These are phyloP conservation scores for grape (Vitis vinifera) DNA, from an alignment of 164 flowering plant genomes.

Conservation along the genomic window ASM3070453v1 NC_081816.1:7270501-7271000, in stretches of 20 bases:
- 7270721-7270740: conserved; percentile 96
- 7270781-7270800: conserved; percentile 69
- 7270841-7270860: neutral
- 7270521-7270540: too few relatives aligned
- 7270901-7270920: too few relatives aligned
- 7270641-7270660: neutral
- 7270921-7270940: too few relatives aligned
- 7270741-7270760: conserved; percentile 75
- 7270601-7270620: neutral
- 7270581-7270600: too few relatives aligned
- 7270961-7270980: too few relatives aligned
- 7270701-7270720: conserved; percentile 35
- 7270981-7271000: too few relatives aligned
- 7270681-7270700: neutral
- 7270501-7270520: too few relatives aligned
- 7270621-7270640: neutral
- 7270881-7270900: too few relatives aligned
- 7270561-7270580: too few relatives aligned
- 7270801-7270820: conserved; percentile 89
- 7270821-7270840: neutral
- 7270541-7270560: too few relatives aligned
- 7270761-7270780: conserved; percentile 89
- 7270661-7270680: too few relatives aligned
- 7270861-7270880: neutral
- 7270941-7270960: too few relatives aligned